Conservation (phyloP, 345 rosid genomes). For the Arabis hirsuta region DNA sequence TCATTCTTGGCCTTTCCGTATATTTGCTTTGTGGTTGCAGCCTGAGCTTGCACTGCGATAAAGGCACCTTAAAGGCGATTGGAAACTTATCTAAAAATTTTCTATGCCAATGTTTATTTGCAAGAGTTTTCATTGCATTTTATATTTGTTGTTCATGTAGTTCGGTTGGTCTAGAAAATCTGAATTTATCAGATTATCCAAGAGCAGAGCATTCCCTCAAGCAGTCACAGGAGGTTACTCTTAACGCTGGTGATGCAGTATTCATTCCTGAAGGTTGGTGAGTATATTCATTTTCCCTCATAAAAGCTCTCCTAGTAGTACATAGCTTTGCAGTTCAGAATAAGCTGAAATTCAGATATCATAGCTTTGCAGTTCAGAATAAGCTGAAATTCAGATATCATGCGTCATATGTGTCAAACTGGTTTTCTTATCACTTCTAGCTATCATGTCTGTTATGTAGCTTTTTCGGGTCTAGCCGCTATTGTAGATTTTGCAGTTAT, state of each 20-base stretch:
- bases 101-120: background rate
- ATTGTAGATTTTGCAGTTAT: background rate
- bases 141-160: slow-evolving; percentile 49
- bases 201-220: slow-evolving; percentile 64
- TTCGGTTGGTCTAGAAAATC: slow-evolving; percentile 68
- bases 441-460: slow-evolving; percentile 10
- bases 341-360: background rate
- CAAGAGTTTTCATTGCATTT: slow-evolving; percentile 20
- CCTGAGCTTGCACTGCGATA: background rate
- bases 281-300: slow-evolving; percentile 45
- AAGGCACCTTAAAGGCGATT: background rate
- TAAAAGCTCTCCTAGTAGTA: background rate
- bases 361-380: slow-evolving; percentile 16
- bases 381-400: background rate
- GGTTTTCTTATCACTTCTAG: background rate
- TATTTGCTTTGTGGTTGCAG: slow-evolving; percentile 2
- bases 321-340: slow-evolving; percentile 23
- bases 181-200: slow-evolving; percentile 66
- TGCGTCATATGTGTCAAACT: slow-evolving; percentile 17
- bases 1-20: slow-evolving; percentile 29
- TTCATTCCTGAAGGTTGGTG: slow-evolving; percentile 99
- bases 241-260: slow-evolving; percentile 86
- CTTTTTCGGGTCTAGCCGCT: slow-evolving; percentile 5
- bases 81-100: slow-evolving; percentile 21
- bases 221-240: slow-evolving; percentile 69